Evolutionary conservation across 2,329 filamentous ascomycete genomes (phyloP).

Genomic region (Cytospora mali): DNA sequence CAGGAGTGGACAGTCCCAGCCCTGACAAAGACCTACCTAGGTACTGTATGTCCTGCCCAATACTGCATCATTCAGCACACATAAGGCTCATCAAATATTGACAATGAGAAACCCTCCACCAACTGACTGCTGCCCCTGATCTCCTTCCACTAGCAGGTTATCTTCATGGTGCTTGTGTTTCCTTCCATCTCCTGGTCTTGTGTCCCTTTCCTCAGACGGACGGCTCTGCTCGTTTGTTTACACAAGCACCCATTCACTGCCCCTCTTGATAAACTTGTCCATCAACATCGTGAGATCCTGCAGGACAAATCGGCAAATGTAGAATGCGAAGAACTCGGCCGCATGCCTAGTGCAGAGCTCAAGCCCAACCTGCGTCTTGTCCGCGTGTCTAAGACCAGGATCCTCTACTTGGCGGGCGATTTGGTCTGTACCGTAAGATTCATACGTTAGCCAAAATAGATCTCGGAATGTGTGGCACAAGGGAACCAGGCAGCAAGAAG

Average conservation of each 20-base stretch:
- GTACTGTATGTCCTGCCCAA: background rate
- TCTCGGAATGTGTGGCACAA: background rate
- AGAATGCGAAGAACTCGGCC: slow-evolving; percentile 97
- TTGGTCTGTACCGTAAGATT: slow-evolving; percentile 67
- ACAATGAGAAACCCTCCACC: background rate
- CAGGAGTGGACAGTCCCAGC: background rate
- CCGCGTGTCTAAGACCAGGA: slow-evolving; percentile 86
- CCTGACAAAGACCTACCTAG: background rate
- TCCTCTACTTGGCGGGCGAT: slow-evolving; percentile 96
- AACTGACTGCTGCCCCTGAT: background rate
- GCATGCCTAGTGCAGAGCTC: slow-evolving; percentile 92
- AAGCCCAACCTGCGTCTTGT: slow-evolving; percentile 91
- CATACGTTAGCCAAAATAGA: background rate
- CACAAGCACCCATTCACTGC: slow-evolving; percentile 83
- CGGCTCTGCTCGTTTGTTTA: slow-evolving; percentile 27
- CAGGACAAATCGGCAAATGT: slow-evolving; percentile 92
- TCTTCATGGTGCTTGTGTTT: background rate
- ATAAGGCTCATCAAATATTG: background rate
- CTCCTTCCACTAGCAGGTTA: background rate
- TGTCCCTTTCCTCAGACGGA: background rate
- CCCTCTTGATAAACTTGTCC: slow-evolving; percentile 96
- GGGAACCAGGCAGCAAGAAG: slow-evolving; percentile 8
- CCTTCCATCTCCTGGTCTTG: background rate
- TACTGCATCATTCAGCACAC: background rate
- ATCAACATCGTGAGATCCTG: slow-evolving; percentile 80